Base-by-base conservation (phyloP, 2,329 filamentous ascomycete species). In the Fusarium sp. region DNA sequence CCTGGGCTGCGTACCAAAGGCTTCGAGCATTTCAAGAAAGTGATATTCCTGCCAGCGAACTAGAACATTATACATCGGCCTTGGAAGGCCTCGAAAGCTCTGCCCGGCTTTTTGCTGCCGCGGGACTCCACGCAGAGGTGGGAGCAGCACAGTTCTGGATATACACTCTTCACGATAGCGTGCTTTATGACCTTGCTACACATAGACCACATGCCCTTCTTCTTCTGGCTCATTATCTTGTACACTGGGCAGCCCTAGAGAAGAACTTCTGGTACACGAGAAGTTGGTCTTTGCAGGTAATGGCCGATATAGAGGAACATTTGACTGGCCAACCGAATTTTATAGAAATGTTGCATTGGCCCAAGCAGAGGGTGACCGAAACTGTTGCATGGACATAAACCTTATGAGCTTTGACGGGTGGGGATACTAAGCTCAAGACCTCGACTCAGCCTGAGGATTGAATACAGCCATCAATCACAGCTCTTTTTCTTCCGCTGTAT, bases 401-500 rank as follows among this genome's bases (percentile, higher is more conserved):
- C n/a, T 19, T 4, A 20, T 23, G 4, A n/a, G 35, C n/a, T 37
- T n/a, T n/a, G 35, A 37, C 35, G 17, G 35, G 19, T n/a, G 35
- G 17, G n/a, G 35, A n/a, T 37, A 17, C 35, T 10, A 10, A 37
- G 35, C 35, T n/a, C 35, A n/a, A 19, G 35, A 10, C 35, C 35
- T n/a, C 17, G 17, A 13, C 11, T 14, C 25, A 41, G n/a, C n/a
- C 35, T 35, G 13, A 17, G 23, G 15, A 32, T 17, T 54, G 35
- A 37, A 37, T 37, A n/a, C 8, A 9, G 13, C 40, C 22, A 32
- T 27, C 19, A 11, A 27, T 72, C 67, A 80, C 4, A 82, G 71
- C 23, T 80, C 79, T 32, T 62, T 52, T 6, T 82, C 80, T 11
- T 52, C 50, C 2, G 37, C 43, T 1, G 73, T 77, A 47, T 82